Evolutionary conservation across 331 rosid genomes (phyloP).

Genomic region (Phaseolus coccineus): DNA sequence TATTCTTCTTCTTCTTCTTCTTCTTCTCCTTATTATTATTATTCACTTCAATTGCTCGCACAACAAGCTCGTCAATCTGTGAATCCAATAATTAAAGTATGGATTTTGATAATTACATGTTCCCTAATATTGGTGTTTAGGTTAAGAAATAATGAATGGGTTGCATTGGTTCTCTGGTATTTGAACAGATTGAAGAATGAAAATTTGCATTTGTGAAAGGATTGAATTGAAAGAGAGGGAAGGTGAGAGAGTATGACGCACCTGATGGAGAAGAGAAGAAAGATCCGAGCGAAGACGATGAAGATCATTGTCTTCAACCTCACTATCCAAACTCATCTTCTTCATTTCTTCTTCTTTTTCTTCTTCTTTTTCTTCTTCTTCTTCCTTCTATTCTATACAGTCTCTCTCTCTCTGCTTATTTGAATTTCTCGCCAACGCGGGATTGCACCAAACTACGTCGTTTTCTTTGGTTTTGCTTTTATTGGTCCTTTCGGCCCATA

Average conservation of each 20-base stretch:
- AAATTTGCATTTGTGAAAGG: background rate
- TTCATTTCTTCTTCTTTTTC: conserved; percentile 27
- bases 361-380: background rate
- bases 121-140: background rate
- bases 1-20: background rate
- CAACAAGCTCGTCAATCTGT: conserved; percentile 87
- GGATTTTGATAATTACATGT: background rate
- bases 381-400: background rate
- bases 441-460: conserved; percentile 9
- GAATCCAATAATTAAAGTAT: conserved; percentile 15
- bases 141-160: background rate
- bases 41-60: conserved; percentile 56
- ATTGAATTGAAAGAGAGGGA: background rate
- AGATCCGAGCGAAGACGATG: conserved; percentile 76
- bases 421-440: conserved; percentile 41
- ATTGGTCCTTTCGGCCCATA: background rate
- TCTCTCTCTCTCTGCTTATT: background rate
- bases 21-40: no score
- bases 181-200: background rate
- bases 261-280: conserved; percentile 64
- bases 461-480: background rate
- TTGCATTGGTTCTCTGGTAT: background rate
- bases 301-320: conserved; percentile 46
- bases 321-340: conserved; percentile 30
- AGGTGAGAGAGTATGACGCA: conserved; percentile 26